These are phyloP conservation scores for Rosa hybrid DNA, from an alignment of 331 rosid genomes.

Conservation along the genomic window DNA sequence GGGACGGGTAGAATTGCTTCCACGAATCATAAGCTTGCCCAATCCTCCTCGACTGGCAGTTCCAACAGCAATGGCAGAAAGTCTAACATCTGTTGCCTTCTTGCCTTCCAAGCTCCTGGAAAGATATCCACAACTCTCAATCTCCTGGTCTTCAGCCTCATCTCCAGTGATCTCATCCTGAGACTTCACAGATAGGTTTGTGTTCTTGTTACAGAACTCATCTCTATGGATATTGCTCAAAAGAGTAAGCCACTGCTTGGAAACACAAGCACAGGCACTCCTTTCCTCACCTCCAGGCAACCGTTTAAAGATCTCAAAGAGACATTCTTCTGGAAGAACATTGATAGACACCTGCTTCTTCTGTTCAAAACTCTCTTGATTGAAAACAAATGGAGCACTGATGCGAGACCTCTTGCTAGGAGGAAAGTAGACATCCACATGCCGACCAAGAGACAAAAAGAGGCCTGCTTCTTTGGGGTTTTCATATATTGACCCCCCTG, in stretches of 20 bases:
- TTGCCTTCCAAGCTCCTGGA: conserved; percentile 88
- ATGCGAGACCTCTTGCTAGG: conserved; percentile 73
- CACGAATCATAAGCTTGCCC: conserved; percentile 76
- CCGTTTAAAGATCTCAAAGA: conserved; percentile 87
- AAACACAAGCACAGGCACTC: conserved; percentile 72
- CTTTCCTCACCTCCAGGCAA: conserved; percentile 76
- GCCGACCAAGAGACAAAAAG: conserved; percentile 73
- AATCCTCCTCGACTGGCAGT: conserved; percentile 86
- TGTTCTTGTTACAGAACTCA: conserved; percentile 47
- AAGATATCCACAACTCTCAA: conserved; percentile 71
- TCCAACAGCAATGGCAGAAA: conserved; percentile 87
- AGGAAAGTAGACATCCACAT: conserved; percentile 60
- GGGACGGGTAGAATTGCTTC: conserved; percentile 46
- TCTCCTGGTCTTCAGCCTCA: conserved; percentile 45
- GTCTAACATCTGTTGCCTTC: conserved; percentile 90
- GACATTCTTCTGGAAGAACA: conserved; percentile 87
- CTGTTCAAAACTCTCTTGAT: conserved; percentile 53
- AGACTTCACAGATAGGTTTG: conserved; percentile 14
- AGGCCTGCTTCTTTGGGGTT: conserved; percentile 79
- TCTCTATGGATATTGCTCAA: conserved; percentile 58
- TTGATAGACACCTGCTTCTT: conserved; percentile 70
- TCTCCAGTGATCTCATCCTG: conserved; percentile 27
- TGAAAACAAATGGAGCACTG: conserved; percentile 51
- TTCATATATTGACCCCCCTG: conserved; percentile 65
- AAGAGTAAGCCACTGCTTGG: conserved; percentile 93